Evolutionary conservation across 148 eudicot genomes (phyloP).

Genomic region (Rhododendron ovatum): DNA sequence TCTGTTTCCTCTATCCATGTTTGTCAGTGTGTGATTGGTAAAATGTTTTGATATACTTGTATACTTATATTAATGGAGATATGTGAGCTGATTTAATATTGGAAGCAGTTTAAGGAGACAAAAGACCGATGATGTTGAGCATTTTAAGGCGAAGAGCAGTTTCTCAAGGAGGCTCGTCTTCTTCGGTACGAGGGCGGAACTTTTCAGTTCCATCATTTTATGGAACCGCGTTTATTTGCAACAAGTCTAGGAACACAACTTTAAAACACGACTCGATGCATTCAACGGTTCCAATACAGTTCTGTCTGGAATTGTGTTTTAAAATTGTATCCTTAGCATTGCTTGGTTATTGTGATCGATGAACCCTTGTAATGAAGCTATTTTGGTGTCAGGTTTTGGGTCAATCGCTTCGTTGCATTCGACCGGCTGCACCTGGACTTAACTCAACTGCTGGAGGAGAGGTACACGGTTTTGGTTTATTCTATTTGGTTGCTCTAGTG

Average conservation of each 20-base stretch:
- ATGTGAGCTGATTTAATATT: neutral
- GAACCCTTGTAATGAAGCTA: neutral
- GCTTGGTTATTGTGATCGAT: neutral
- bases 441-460: slow-evolving; percentile 18
- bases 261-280: neutral
- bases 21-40: neutral
- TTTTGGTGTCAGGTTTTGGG: slow-evolving; percentile 10
- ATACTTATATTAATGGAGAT: neutral
- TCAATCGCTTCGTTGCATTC: slow-evolving; percentile 16
- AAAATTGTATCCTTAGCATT: neutral
- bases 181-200: slow-evolving; percentile 21
- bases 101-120: slow-evolving; percentile 7
- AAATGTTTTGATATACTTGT: neutral
- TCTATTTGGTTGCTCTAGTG: neutral
- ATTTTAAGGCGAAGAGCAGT: slow-evolving; percentile 37
- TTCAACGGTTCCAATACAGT: neutral
- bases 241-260: neutral
- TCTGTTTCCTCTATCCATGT: neutral
- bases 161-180: slow-evolving; percentile 27
- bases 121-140: slow-evolving; percentile 28
- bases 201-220: too few species aligned
- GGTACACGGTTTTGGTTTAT: slow-evolving; percentile 17
- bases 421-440: slow-evolving; percentile 17
- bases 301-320: neutral
- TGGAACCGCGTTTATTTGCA: neutral